Evolutionary conservation across 2,329 filamentous ascomycete species (phyloP), one percentile per base, ranked within the genome.

Genomic region (Calonectria henricotiae): DNA sequence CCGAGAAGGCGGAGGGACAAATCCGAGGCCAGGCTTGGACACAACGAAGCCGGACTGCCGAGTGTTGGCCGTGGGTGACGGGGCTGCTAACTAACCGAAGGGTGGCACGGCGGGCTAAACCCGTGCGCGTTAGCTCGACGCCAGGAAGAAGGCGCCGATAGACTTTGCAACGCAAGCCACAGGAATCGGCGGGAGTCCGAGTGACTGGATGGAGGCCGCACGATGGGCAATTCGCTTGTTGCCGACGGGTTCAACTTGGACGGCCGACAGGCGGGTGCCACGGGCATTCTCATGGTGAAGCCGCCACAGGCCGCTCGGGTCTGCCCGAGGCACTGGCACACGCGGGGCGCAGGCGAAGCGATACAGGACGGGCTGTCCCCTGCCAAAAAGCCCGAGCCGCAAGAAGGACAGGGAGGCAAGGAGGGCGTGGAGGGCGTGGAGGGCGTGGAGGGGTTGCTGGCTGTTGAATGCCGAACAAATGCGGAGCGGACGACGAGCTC

Each of bases 301-400:
- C 51, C 32, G 51, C 51, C 51, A 58, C 51, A 55, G 20, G 20
- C 15, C 37, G 51, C 60, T 65, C 63, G 51, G 51, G 49, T 65
- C 63, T 46, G 44, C 41, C 63, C 49, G 63, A 46, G 49, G 30
- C 20, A 46, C 27, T 27, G 49, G 62, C 47, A 15, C 62, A 44
- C 47, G 55, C 44, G 61, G 61, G 47, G 61, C 44, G 47, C 62
- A 43, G 49, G 39, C 23, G 46, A 44, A 2, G 27, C 25, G 12
- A 27, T 9, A 58, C 32, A 27, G 20, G n/a, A n/a, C n/a, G 35
- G 51, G 35, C 32, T 25, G 51, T 23, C n/a, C 51, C 51, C 35
- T 58, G 51, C n/a, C 15, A 15, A 49, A 13, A 5, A 49, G 46
- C 23, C 20, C 46, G 46, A 20, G 46, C 46, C 46, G 27, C 46